Percentiles rank a stretch among this genome's conserved stretches.
Conservation (phyloP, 1,284 basidiomycete species). For the Irpex rosettiformis region DNA sequence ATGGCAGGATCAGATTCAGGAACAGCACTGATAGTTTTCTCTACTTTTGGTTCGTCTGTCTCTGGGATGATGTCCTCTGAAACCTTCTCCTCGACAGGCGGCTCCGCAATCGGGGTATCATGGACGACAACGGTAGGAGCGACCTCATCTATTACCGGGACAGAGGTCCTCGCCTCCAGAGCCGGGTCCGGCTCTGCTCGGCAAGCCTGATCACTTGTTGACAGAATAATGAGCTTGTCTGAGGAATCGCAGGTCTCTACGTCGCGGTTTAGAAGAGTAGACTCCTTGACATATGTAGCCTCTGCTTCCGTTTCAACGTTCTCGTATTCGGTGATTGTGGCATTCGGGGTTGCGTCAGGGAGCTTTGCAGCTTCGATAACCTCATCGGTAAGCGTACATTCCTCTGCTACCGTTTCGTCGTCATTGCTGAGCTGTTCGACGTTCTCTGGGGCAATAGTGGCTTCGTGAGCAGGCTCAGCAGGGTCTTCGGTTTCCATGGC, state of each 20-base stretch:
- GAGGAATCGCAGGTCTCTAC: neutral
- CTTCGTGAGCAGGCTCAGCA: neutral
- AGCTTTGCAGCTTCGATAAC: neutral
- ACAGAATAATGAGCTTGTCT: neutral
- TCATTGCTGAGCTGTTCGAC: neutral
- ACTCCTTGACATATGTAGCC: neutral
- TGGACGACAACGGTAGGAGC: neutral
- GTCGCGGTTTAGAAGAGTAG: neutral
- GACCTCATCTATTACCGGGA: too few species aligned
- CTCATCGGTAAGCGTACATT: too few species aligned
- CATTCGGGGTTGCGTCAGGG: neutral
- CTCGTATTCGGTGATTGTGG: neutral
- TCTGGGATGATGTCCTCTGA: neutral
- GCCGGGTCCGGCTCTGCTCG: neutral
- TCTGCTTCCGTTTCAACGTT: too few species aligned
- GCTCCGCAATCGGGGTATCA: neutral
- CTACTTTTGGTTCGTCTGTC: neutral
- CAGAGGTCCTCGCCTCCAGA: too few species aligned
- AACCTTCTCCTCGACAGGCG: constrained; percentile 2
- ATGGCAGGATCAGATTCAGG: neutral
- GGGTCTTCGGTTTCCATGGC: neutral
- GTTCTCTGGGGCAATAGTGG: too few species aligned
- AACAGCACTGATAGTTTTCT: neutral
- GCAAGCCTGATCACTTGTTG: neutral
- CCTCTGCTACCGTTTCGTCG: constrained; percentile 5